Evolutionary conservation across 768 basidiomycete species (phyloP), one percentile per base, ranked within the genome.

Genomic region (Mycena crocata): DNA sequence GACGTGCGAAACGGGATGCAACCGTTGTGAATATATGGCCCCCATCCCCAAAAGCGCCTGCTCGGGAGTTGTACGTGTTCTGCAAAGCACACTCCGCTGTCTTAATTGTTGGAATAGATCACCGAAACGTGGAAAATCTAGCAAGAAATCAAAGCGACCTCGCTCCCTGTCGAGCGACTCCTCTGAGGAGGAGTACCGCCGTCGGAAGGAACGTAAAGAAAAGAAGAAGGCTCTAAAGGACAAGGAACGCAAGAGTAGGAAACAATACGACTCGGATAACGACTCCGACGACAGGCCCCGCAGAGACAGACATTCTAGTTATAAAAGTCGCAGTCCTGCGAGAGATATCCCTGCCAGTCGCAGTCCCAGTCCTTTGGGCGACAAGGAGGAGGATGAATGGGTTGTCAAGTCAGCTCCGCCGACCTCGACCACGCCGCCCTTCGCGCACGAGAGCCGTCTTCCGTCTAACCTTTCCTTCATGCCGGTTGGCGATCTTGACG

Each of bases 21-120:
- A 86, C 79, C 12, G 83, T 82, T 7, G 76, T 89, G 2, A 84
- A 85, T 70, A 83, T 94, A n/a, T 96, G 94, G 94, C 94, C 94
- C 2, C 78, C 88, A 5, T 95, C 94, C 3, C 94, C 94, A 0
- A 91, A 90, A 68, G 86, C 84, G 13, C 88, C 89, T 59, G 79
- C 85, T 39, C 87, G 92, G 39, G 77, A 78, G 49, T 68, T 87
- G 88, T 92, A 78, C 32, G 89, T 81, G 3, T 28, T 63, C 50
- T 44, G 44, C 19, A 37, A n/a, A 40, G 23, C 14, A 23, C 45
- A 28, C 28, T 15, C 35, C n/a, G 7, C 42, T 30, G 28, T 56
- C 9, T 56, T 48, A 46, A 71, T 31, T 34, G 37, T 57, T 51
- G 55, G 26, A 48, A n/a, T 60, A 93, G 91, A 51, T 89, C 89